Base-by-base conservation (phyloP, 495 filamentous ascomycete species). In the Cercophora sp. region DNA sequence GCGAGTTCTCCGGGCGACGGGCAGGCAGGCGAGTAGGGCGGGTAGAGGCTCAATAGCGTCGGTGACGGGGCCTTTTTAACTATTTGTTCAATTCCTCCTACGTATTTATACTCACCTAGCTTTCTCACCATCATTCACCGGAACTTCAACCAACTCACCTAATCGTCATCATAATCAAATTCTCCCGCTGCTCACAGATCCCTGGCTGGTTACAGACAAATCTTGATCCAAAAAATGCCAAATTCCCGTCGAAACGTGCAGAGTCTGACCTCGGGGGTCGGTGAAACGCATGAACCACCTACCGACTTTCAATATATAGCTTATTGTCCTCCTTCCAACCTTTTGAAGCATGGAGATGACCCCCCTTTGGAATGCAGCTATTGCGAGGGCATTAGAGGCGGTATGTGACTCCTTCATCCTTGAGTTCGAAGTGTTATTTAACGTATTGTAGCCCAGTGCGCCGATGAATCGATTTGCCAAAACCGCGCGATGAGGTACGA, bases 211-310 rank as follows among this genome's bases (percentile, higher is more conserved):
- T 39, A 39, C 35, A 16, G 35, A 16, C 35, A 15, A 39, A 39
- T 39, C 35, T 39, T 39, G 35, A 39, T 39, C 35, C 15, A 39
- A 39, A n/a, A 39, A 39, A 39, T 39, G 35, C 35, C 35, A 39
- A 39, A 39, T 39, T 39, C 35, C 35, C 35, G 35, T 39, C 35
- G 35, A 39, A 39, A 15, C 16, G 35, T 39, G 35, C 35, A 39
- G 18, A 39, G 35, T 39, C 35, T 39, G 35, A 39, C 35, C 35
- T 39, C 35, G 35, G 35, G 18, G 35, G 35, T 15, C 35, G 35
- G 35, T 39, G 18, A 39, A 8, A 39, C 16, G 35, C 35, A 39
- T 39, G 35, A 39, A 39, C 6, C 35, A 39, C 35, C 35, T 39
- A 18, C 35, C 35, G 35, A 39, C 35, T 39, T 39, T 39, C 35